Conservation (phyloP, 2,329 filamentous ascomycete species). For the Hymenoscyphus scutula region DNA sequence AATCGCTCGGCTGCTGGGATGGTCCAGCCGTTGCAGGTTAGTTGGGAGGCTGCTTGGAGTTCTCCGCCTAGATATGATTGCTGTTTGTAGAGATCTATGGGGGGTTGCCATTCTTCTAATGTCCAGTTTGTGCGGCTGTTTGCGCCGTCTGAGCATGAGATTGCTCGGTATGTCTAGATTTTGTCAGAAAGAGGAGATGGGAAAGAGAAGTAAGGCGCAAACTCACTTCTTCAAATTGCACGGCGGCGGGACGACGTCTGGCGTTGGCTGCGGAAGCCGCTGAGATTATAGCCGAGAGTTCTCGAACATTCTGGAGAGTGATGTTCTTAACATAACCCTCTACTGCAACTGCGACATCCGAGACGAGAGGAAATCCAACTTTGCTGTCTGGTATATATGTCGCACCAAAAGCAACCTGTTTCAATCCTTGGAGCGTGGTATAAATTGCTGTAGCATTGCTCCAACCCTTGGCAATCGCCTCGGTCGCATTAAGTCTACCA, state of each 20-base stretch:
- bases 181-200: too few species aligned
- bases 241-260: too few species aligned
- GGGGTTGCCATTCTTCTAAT: neutral
- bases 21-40: slow-evolving; percentile 1
- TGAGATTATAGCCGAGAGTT: too few species aligned
- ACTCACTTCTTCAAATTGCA: too few species aligned
- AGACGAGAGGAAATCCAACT: neutral
- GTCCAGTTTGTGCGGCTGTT: neutral
- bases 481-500: neutral
- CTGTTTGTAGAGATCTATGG: neutral
- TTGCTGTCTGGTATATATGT: neutral
- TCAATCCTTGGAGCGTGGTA: neutral
- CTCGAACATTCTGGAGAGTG: too few species aligned
- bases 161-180: neutral
- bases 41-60: neutral
- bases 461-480: neutral
- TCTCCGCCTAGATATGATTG: slow-evolving; percentile 5
- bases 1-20: neutral
- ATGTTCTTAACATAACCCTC: too few species aligned
- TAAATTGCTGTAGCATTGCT: neutral
- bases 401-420: neutral
- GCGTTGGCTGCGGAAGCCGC: too few species aligned
- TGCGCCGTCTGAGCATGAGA: neutral
- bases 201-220: too few species aligned
- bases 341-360: neutral